These are phyloP conservation scores for Pelargonium myrrhifolium DNA, from an alignment of 441 rosid genomes.

Conservation along the genomic window DNA sequence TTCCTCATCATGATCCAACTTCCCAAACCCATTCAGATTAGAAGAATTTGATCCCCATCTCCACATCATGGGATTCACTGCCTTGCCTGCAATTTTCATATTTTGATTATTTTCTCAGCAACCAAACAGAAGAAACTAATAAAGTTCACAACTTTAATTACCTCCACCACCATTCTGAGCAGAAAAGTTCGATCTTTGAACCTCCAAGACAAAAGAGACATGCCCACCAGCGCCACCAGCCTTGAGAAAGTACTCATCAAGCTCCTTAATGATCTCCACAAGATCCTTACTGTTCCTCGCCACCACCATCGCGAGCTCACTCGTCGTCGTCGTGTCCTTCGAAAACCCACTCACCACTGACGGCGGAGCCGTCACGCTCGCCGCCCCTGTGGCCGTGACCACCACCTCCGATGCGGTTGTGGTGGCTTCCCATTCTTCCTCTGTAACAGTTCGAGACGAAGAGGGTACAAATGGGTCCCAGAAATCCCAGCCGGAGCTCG, in stretches of 20 bases:
- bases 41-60: constrained; percentile 57
- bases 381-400: constrained; percentile 29
- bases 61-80: constrained; percentile 61
- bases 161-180: constrained; percentile 46
- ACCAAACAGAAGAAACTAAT: neutral
- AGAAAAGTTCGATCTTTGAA: constrained; percentile 38
- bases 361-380: constrained; percentile 47
- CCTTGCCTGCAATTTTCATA: constrained; percentile 45
- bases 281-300: constrained; percentile 76
- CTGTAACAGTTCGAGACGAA: constrained; percentile 34
- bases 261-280: constrained; percentile 74
- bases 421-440: constrained; percentile 69
- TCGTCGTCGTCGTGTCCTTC: too few species aligned
- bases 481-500: constrained; percentile 78
- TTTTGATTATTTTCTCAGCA: neutral
- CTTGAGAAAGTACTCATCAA: constrained; percentile 73
- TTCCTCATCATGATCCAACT: too few species aligned
- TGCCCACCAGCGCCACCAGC: constrained; percentile 70
- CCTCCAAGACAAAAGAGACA: constrained; percentile 60
- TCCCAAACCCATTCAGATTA: too few species aligned
- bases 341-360: too few species aligned
- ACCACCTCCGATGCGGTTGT: constrained; percentile 41
- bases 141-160: constrained; percentile 7
- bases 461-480: constrained; percentile 80
- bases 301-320: constrained; percentile 77